phyloP scores from a whole-genome alignment of 2,329 filamentous ascomycete genomes.

The Sporothrix pseudoabietina region DNA sequence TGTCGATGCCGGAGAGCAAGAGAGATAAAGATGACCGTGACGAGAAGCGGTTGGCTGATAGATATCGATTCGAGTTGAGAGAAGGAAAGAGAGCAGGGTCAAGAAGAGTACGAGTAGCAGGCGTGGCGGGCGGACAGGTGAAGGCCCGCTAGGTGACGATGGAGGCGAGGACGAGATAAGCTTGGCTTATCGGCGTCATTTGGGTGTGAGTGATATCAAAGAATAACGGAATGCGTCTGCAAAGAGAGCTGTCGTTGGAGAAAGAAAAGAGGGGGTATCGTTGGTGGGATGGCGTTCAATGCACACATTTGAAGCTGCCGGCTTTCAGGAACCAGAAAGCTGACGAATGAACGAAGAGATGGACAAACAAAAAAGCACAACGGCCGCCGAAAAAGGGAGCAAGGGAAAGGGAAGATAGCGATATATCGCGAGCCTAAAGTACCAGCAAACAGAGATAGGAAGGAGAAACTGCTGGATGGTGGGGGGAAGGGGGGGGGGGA shows the following conservation, averaged over 20 bases:
- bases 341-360: constrained; percentile 21
- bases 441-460: constrained; percentile 26
- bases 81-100: not conserved
- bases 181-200: constrained; percentile 61
- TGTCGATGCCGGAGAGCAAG: not conserved
- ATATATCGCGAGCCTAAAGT: constrained; percentile 26
- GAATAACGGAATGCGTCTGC: constrained; percentile 33
- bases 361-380: constrained; percentile 19
- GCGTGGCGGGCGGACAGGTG: not conserved
- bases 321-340: not conserved
- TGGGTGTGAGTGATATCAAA: constrained; percentile 37
- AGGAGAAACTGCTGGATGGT: constrained; percentile 5
- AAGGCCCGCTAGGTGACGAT: constrained; percentile 51
- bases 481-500: constrained; percentile 24
- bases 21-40: constrained; percentile 28
- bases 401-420: constrained; percentile 27
- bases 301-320: not conserved
- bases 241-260: not conserved
- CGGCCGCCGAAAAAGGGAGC: constrained; percentile 1
- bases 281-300: constrained; percentile 24
- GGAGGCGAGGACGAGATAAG: constrained; percentile 59
- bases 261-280: not conserved
- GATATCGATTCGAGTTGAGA: not conserved
- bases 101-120: not conserved
- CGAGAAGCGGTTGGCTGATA: constrained; percentile 16